These are phyloP conservation scores for Thozetella sp. DNA, from an alignment of 495 filamentous ascomycete species.

Conservation along the genomic window DNA sequence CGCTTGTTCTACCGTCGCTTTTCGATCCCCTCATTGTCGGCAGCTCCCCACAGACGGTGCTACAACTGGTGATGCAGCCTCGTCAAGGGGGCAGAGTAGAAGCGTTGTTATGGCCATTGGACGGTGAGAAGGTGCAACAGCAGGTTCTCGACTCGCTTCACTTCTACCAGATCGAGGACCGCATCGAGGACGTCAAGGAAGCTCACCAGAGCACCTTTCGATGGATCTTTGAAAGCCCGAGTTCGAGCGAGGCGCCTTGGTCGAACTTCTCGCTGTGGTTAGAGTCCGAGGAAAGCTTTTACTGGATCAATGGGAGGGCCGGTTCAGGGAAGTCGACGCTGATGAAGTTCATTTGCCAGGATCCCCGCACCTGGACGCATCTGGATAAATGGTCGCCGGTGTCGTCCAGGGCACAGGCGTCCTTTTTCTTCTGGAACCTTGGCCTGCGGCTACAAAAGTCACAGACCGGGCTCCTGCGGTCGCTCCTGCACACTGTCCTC, in stretches of 20 bases:
- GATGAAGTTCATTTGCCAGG: too few species aligned
- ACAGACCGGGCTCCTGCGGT: neutral
- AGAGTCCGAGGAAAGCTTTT: neutral
- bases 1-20: too few species aligned
- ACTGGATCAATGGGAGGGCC: conserved; percentile 3
- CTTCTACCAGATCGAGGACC: neutral
- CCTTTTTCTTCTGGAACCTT: neutral
- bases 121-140: too few species aligned
- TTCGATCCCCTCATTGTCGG: too few species aligned
- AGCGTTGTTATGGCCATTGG: too few species aligned
- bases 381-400: neutral
- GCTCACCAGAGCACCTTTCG: neutral
- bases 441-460: neutral
- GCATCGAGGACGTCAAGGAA: neutral
- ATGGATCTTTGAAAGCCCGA: neutral
- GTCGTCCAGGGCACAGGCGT: neutral
- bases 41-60: too few species aligned
- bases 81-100: too few species aligned
- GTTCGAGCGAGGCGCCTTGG: neutral
- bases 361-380: neutral
- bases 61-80: too few species aligned
- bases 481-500: neutral
- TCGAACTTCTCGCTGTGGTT: neutral
- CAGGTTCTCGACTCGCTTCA: conserved; percentile 1
- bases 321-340: neutral